A percentile compares a stretch with the other conserved stretches of the same genome.
These are phyloP conservation scores for Hymenoscyphus infarciens DNA, from an alignment of 2,329 filamentous ascomycete genomes.

Conservation along the genomic window DNA sequence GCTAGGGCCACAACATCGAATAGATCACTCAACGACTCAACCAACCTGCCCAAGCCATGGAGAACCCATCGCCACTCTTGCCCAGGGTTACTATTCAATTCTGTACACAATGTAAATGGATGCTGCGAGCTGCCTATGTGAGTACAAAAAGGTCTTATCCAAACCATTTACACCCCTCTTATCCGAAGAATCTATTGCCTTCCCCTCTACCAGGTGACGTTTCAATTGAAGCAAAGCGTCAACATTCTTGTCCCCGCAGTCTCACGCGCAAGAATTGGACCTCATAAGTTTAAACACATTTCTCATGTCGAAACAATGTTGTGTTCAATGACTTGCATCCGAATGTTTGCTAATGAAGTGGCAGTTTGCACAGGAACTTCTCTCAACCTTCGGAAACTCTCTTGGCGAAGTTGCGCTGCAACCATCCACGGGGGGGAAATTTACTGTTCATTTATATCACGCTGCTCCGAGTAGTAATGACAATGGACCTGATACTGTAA, in stretches of 20 bases:
- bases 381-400: slow-evolving; percentile 82
- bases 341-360: neutral
- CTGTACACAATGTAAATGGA: slow-evolving; percentile 91
- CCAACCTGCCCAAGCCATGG: slow-evolving; percentile 1
- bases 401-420: slow-evolving; percentile 86
- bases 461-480: slow-evolving; percentile 12
- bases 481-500: slow-evolving; percentile 27
- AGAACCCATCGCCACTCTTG: slow-evolving; percentile 38
- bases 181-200: neutral
- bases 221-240: neutral
- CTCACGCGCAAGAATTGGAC: neutral
- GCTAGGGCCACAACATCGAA: slow-evolving; percentile 3
- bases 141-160: slow-evolving; percentile 28
- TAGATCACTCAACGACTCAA: neutral
- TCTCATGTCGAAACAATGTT: neutral
- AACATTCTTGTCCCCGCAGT: slow-evolving; percentile 11
- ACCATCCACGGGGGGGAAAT: slow-evolving; percentile 80
- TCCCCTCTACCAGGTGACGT: neutral
- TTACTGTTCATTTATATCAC: slow-evolving; percentile 65
- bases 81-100: slow-evolving; percentile 85
- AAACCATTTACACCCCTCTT: neutral
- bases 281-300: neutral
- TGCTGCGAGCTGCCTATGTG: slow-evolving; percentile 83
- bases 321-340: neutral
- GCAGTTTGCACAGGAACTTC: slow-evolving; percentile 89